A percentile compares a stretch with the other conserved stretches of the same genome.
These are phyloP conservation scores for Dipteronia sinensis DNA, from an alignment of 345 rosid species.

Conservation along the genomic window DNA sequence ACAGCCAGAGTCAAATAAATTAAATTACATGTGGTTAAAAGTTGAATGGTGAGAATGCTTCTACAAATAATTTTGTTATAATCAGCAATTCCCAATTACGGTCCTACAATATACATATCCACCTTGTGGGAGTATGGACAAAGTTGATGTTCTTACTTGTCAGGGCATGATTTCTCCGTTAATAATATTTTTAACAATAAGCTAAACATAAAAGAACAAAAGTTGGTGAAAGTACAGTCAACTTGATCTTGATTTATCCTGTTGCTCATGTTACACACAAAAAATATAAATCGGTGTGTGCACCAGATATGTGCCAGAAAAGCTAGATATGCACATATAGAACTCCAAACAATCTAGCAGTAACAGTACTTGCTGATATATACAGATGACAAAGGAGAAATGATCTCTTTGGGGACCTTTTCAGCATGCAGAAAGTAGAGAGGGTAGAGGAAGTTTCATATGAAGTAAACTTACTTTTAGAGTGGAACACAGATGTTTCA, in stretches of 20 bases:
- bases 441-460: neutral
- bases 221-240: neutral
- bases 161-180: neutral
- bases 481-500: constrained; percentile 77
- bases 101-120: neutral
- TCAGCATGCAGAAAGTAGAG: neutral
- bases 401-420: neutral
- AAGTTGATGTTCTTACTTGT: neutral
- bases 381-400: neutral
- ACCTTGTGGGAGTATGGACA: neutral
- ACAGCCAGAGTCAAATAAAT: constrained; percentile 9
- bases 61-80: neutral
- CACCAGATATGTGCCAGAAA: neutral
- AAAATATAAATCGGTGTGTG: neutral
- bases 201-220: neutral
- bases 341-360: neutral
- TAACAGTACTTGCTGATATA: too few species aligned
- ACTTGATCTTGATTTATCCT: neutral
- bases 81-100: neutral
- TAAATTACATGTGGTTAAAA: neutral
- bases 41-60: neutral
- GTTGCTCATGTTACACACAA: neutral
- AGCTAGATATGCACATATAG: neutral
- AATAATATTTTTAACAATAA: neutral
- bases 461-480: constrained; percentile 62